phyloP scores from a whole-genome alignment of 257 asterid species.

The Anisodus acutangulus region DNA sequence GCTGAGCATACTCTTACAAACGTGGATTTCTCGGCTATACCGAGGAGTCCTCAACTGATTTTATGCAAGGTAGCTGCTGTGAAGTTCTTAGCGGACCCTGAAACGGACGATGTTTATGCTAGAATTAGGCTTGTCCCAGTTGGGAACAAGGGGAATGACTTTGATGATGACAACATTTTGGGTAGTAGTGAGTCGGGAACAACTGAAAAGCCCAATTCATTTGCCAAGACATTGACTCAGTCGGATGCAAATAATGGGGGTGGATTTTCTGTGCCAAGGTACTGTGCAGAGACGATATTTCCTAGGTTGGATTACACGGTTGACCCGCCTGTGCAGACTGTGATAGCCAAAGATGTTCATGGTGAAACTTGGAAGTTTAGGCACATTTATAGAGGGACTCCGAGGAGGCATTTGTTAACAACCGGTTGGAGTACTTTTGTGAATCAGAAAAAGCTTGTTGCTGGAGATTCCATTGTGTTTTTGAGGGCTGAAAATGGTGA shows the following conservation, averaged over 20 bases:
- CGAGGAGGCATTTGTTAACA: conserved; percentile 70
- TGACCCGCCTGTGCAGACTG: conserved; percentile 66
- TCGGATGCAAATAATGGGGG: conserved; percentile 73
- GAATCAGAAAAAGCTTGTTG: conserved; percentile 68
- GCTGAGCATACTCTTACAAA: conserved; percentile 58
- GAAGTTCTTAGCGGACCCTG: conserved; percentile 61
- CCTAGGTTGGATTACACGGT: conserved; percentile 58
- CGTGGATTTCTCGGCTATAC: conserved; percentile 58
- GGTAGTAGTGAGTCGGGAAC: conserved; percentile 39
- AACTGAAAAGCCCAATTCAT: conserved; percentile 51
- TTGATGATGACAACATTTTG: conserved; percentile 38
- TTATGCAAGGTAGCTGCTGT: conserved; percentile 60
- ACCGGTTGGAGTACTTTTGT: conserved; percentile 78
- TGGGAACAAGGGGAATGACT: conserved; percentile 36
- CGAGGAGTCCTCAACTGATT: conserved; percentile 53
- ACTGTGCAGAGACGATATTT: conserved; percentile 66
- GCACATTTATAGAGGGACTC: conserved; percentile 71
- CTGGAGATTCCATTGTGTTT: conserved; percentile 73
- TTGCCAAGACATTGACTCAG: conserved; percentile 65
- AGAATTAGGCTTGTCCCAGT: conserved; percentile 47
- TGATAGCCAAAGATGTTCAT: conserved; percentile 58
- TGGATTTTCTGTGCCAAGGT: conserved; percentile 67
- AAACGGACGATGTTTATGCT: conserved; percentile 58
- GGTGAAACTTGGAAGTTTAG: conserved; percentile 71
- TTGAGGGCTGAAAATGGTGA: conserved; percentile 57